These are phyloP conservation scores for Lactarius hatsudake DNA, from an alignment of 768 basidiomycete species.

Conservation along the genomic window DNA sequence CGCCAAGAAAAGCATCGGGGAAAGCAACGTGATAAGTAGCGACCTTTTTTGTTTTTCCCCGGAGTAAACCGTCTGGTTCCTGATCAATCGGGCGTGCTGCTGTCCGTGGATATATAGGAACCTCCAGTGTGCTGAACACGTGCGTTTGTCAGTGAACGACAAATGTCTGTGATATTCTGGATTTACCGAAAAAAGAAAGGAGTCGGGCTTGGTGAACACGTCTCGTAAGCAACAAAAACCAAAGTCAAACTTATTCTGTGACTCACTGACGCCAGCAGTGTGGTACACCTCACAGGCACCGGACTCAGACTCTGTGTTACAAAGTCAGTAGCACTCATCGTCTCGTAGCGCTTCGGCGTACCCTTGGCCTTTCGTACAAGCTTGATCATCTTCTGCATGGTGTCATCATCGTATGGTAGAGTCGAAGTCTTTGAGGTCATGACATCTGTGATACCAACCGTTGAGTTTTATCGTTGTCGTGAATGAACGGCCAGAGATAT, in stretches of 20 bases:
- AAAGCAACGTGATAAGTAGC: background rate
- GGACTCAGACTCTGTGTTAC: background rate
- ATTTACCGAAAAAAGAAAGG: background rate
- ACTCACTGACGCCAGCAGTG: background rate
- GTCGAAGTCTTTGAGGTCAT: slow-evolving; percentile 1
- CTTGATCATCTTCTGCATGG: background rate
- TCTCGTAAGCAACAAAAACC: background rate
- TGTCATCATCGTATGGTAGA: background rate
- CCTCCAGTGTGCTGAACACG: slow-evolving; percentile 2
- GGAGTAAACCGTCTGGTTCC: background rate
- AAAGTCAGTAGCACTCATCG: background rate
- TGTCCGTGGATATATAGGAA: slow-evolving; percentile 8
- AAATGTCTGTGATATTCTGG: background rate
- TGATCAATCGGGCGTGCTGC: background rate
- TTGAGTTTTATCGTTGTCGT: background rate
- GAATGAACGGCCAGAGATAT: no score
- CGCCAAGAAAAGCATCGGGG: background rate
- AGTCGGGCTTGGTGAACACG: background rate
- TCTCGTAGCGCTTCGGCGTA: background rate
- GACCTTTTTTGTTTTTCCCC: background rate
- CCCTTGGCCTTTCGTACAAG: background rate
- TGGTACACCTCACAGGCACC: background rate
- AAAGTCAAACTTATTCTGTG: no score
- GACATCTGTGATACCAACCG: background rate
- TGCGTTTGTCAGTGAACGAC: background rate